Percentiles rank a stretch among this genome's conserved stretches.
Evolutionary conservation across 2,329 filamentous ascomycete genomes (phyloP).

Genomic region (Hypomyces perniciosus): DNA sequence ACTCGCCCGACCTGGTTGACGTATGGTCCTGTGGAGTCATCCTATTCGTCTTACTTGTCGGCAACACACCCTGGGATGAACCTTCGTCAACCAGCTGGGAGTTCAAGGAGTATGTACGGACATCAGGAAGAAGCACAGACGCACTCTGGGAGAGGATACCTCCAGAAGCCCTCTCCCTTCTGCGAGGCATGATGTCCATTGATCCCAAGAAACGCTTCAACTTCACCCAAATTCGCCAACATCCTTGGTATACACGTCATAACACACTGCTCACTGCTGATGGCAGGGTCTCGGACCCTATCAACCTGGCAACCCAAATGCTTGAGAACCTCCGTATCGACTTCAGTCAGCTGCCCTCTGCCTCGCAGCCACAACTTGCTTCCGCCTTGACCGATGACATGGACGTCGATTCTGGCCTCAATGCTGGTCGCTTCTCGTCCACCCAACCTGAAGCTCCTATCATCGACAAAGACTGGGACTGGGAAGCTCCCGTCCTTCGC

Average conservation of each 20-base stretch:
- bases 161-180: constrained; percentile 65
- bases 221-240: constrained; percentile 79
- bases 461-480: constrained; percentile 74
- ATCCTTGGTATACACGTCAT: constrained; percentile 87
- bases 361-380: constrained; percentile 33
- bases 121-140: constrained; percentile 74
- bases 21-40: constrained; percentile 98
- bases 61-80: constrained; percentile 97
- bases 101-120: constrained; percentile 78
- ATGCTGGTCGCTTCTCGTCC: constrained; percentile 55
- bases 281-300: constrained; percentile 69
- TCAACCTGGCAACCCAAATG: constrained; percentile 90
- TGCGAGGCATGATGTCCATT: constrained; percentile 89
- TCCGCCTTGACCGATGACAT: constrained; percentile 48
- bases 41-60: constrained; percentile 89
- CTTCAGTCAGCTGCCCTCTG: constrained; percentile 62
- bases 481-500: constrained; percentile 67
- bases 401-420: constrained; percentile 57
- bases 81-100: constrained; percentile 83
- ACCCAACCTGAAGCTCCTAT: constrained; percentile 76
- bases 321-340: constrained; percentile 86
- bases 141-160: constrained; percentile 80
- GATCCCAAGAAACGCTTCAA: constrained; percentile 70
- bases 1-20: constrained; percentile 75
- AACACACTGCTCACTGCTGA: constrained; percentile 72